These are phyloP conservation scores for Rheum nobile DNA, from an alignment of 148 eudicot species.

Conservation along the genomic window DNA sequence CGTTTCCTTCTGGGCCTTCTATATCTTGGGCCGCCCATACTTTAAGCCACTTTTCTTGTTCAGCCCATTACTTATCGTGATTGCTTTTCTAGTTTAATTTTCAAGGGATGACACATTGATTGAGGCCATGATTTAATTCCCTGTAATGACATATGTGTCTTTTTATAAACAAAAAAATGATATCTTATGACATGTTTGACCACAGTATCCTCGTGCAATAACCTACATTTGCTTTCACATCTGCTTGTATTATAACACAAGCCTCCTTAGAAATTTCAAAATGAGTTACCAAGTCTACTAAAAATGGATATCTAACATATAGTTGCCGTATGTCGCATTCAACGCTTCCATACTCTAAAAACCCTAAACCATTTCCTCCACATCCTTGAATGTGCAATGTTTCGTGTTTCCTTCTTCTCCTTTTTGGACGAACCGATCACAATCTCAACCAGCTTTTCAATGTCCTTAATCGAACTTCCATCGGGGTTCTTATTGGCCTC, in stretches of 20 bases:
- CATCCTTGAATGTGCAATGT: not conserved
- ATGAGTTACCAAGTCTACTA: not conserved
- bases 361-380: conserved; percentile 7
- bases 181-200: not conserved
- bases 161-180: not conserved
- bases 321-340: not conserved
- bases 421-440: not conserved
- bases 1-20: not conserved
- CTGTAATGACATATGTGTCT: not conserved
- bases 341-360: not conserved
- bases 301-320: not conserved
- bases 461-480: conserved; percentile 32
- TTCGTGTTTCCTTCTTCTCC: not conserved
- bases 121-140: too few species aligned
- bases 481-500: conserved; percentile 17
- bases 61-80: not conserved
- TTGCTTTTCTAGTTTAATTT: too few species aligned
- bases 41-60: not conserved
- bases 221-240: not conserved
- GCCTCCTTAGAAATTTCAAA: not conserved
- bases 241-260: not conserved
- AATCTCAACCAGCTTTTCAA: conserved; percentile 15
- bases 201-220: not conserved
- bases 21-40: not conserved
- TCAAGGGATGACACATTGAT: too few species aligned